Base-by-base conservation (phyloP, 2,329 filamentous ascomycete species). In the Apiospora rasikravindrae region DNA sequence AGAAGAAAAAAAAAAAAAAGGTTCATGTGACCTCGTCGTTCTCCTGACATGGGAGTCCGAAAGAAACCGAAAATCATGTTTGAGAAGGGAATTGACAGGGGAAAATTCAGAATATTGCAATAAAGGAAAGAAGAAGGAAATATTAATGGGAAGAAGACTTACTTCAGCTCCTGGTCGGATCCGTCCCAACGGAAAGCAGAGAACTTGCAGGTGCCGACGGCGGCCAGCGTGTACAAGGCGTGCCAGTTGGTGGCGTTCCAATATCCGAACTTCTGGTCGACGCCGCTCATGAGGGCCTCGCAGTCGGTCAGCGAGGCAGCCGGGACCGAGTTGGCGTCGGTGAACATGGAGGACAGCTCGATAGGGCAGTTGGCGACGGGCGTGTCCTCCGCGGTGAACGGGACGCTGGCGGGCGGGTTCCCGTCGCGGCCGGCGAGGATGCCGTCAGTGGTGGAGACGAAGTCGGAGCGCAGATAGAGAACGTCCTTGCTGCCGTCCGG, bases 391-490 rank as follows among this genome's bases (percentile, higher is more conserved):
- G 57, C 8, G 19, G 57, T 64, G 57, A 64, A 64, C 19, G 57
- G 29, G 57, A 64, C 57, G 19, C 7, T 22, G 10, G 57, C 19
- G 4, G 57, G 53, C 5, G 53, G 29, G 22, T 33, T 7, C 33
- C 8, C 33, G 57, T 40, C 11, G 19, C 33, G 57, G 33, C 57
- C 33, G 57, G 8, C 45, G 44, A 45, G 14, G 5, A 1, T 8
- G 24, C 4, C 8, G 16, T n/a, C 19, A 19, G 47, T 24, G 16
- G 19, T 24, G 16, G 19, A 8, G 16, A 69, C 42, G 5, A 49
- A 47, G 67, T 51, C 42, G 40, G 69, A 67, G 40, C 71, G 49
- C n/a, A 51, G 61, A 26, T 49, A 69, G 24, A 71, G 42, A 22
- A 61, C 69, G 7, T 44, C 42, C 11, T 51, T 71, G 42, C 40